Evolutionary conservation across 345 rosid genomes (phyloP).

Genomic region (Eutrema yunnanense): DNA sequence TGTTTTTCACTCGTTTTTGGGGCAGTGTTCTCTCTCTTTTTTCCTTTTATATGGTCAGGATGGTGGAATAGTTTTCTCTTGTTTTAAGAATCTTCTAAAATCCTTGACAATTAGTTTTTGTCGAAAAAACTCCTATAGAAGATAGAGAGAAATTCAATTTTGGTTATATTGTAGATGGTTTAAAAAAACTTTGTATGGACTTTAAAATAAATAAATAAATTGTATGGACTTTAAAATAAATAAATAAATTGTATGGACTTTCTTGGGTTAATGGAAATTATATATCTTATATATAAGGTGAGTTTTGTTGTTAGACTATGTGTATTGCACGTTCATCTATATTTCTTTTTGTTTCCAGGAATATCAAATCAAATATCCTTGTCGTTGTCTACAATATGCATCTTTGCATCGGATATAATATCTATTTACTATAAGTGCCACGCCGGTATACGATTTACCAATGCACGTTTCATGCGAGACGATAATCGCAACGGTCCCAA

Average conservation of each 20-base stretch:
- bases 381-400: not conserved
- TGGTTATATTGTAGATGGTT: not conserved
- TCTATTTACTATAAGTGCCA: too few relatives aligned
- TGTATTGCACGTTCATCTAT: slow-evolving; percentile 22
- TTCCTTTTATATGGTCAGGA: too few relatives aligned
- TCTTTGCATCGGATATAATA: not conserved
- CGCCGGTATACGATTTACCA: too few relatives aligned
- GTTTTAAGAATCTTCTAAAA: not conserved
- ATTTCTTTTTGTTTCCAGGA: not conserved
- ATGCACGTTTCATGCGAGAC: too few relatives aligned
- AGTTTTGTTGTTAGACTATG: not conserved
- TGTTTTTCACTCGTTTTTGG: too few relatives aligned
- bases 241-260: too few relatives aligned
- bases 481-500: too few relatives aligned
- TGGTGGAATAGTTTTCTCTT: not conserved
- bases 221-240: too few relatives aligned
- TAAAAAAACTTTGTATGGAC: not conserved
- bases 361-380: slow-evolving; percentile 5
- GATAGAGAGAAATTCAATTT: not conserved
- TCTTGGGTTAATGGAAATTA: not conserved
- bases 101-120: not conserved
- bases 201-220: too few relatives aligned
- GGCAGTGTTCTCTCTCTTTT: too few relatives aligned
- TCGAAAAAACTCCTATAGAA: not conserved
- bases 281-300: not conserved